phyloP scores from a whole-genome alignment of 352 stramenopile species.

The Pseudoperonospora humuli region DNA sequence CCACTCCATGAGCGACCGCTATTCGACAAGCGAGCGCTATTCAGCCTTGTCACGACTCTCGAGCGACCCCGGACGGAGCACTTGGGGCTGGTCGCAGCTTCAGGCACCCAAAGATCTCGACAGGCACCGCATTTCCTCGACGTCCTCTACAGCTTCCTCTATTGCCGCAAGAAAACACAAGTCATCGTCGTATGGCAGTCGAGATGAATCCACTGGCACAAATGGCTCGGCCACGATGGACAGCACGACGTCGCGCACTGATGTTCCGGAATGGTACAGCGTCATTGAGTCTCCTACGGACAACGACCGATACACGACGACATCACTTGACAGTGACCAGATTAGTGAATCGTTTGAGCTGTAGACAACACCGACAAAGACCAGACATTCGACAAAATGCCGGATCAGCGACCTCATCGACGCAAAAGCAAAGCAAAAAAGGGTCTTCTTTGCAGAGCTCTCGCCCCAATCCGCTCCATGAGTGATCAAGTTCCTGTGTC shows the following conservation, averaged over 20 bases:
- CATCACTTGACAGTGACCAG: conserved; percentile 25
- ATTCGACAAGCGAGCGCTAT: conserved; percentile 15
- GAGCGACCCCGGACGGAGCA: conserved; percentile 18
- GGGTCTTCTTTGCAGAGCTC: conserved; percentile 12
- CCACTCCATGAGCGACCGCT: conserved; percentile 13
- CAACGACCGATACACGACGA: conserved; percentile 26
- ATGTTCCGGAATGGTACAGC: conserved; percentile 44
- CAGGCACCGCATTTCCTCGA: conserved; percentile 33
- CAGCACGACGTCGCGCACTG: conserved; percentile 14
- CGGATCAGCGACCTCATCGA: conserved; percentile 12
- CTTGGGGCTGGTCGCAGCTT: conserved; percentile 15
- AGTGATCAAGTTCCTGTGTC: neutral
- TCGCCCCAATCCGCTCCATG: neutral
- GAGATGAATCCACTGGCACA: conserved; percentile 15
- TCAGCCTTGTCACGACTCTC: conserved; percentile 22
- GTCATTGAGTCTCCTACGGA: conserved; percentile 42
- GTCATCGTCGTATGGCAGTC: conserved; percentile 21
- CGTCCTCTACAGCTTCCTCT: conserved; percentile 28
- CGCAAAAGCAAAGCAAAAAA: conserved; percentile 6
- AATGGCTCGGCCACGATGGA: neutral
- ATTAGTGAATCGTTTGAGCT: conserved; percentile 55
- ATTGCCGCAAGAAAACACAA: conserved; percentile 19
- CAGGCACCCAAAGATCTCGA: conserved; percentile 14
- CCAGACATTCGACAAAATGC: conserved; percentile 9
- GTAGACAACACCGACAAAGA: conserved; percentile 18